Conservation (phyloP, 345 rosid species). For the Dimocarpus longan region DNA sequence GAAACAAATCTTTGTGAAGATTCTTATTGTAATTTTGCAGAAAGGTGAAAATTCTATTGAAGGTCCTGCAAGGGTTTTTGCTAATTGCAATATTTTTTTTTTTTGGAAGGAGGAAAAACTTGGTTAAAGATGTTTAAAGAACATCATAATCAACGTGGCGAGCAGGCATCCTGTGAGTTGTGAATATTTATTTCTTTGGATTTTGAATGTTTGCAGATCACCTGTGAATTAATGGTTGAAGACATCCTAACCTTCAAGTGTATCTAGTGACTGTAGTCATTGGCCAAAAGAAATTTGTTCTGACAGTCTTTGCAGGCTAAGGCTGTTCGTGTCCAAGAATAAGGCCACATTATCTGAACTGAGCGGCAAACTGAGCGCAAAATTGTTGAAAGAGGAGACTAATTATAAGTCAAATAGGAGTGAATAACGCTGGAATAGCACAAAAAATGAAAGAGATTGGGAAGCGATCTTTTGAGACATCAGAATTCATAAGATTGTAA, state of each 20-base stretch:
- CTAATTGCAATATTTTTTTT: background rate
- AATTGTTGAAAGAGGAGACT: background rate
- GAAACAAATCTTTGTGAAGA: background rate
- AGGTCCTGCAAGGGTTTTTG: background rate
- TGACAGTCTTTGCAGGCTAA: background rate
- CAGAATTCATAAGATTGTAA: background rate
- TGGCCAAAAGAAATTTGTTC: background rate
- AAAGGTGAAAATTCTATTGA: background rate
- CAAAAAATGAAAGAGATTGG: slow-evolving; percentile 2
- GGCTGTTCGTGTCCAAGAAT: background rate
- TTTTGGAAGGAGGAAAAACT: background rate
- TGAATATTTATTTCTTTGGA: background rate
- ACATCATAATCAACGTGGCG: background rate
- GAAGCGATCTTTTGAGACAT: background rate
- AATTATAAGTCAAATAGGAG: background rate
- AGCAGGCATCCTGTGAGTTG: background rate
- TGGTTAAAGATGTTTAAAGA: background rate
- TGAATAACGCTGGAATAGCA: background rate
- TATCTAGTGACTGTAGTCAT: background rate
- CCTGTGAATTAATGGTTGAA: background rate
- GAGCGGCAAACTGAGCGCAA: background rate
- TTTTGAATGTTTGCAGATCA: background rate
- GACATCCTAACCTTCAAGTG: background rate
- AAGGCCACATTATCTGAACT: background rate
- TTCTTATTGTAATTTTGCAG: background rate